Base-by-base conservation (phyloP, 192 early-diverging fungal species). In the Coemansia sp. region DNA sequence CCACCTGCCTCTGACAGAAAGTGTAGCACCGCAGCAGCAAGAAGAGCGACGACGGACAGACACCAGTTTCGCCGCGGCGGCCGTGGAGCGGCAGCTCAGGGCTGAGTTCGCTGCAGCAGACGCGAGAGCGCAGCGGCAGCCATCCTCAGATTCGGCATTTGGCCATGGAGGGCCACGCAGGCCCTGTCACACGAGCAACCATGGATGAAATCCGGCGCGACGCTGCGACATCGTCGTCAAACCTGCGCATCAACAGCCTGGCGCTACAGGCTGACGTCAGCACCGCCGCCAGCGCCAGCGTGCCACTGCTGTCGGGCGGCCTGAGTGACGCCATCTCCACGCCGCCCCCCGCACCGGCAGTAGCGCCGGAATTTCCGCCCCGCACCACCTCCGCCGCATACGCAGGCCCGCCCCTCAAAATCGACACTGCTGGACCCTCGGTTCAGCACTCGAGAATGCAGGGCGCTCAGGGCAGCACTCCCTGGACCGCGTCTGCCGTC, bases 151-250 rank as follows among this genome's bases (percentile, higher is more conserved):
- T 80, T 58, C 67, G 77, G 7, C 77, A 80, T 58, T 55, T 80
- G 60, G 77, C 77, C n/a, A 71, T 80, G 77, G 77, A 80, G 59
- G 65, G 68, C 72, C 77, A 71, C 65, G 65, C 53, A 21, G 77
- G 77, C 22, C 77, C 77, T 6, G 71, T 80, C 53, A 74, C 67
- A 26, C 73, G 72, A 29, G 77, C 77, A 39, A 80, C 77, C 31
- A 80, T 80, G 77, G 77, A 80, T 17, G 77, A 80, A 65, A 80
- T 80, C 59, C 77, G 77, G 12, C 71, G 77, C 43, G 77, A 80
- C 22, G 71, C 77, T n/a, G 53, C 64, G 16, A 63, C 68, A 57
- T 64, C 67, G 22, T 55, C 59, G n/a, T 74, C 71, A 10, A 80
- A 71, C 59, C 50, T 80, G 23, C 55, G 64, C 47, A 80, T 80